Percentiles rank a stretch among this genome's conserved stretches.
Evolutionary conservation across 495 filamentous ascomycete genomes (phyloP).

Genomic region (Lophiostoma macrostomum): DNA sequence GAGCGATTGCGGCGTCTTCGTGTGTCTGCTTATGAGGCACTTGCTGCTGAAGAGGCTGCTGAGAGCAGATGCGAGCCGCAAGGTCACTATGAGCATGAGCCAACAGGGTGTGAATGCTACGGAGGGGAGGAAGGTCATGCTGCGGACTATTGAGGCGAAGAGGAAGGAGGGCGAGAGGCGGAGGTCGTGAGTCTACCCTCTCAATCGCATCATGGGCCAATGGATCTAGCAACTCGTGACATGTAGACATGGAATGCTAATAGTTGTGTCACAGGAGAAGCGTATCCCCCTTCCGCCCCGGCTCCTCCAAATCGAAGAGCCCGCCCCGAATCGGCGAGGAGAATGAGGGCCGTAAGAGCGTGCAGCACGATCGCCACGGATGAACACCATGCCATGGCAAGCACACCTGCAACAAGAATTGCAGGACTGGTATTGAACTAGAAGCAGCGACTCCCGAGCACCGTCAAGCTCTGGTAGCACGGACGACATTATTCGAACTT

Average conservation of each 20-base stretch:
- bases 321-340: constrained; percentile 43
- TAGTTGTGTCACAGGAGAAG: constrained; percentile 25
- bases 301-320: constrained; percentile 25
- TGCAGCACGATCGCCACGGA: too few species aligned
- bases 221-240: neutral
- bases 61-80: constrained; percentile 67
- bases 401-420: too few species aligned
- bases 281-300: constrained; percentile 32
- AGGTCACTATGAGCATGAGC: constrained; percentile 90
- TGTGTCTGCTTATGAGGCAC: constrained; percentile 89
- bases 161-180: constrained; percentile 78
- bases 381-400: too few species aligned
- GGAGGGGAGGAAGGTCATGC: constrained; percentile 79
- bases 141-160: constrained; percentile 76
- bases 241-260: neutral
- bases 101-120: constrained; percentile 73
- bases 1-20: constrained; percentile 92
- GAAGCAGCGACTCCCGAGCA: too few species aligned
- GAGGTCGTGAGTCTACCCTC: constrained; percentile 60
- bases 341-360: constrained; percentile 25
- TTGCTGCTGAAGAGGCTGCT: constrained; percentile 81
- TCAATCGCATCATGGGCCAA: neutral
- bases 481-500: too few species aligned
- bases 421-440: too few species aligned
- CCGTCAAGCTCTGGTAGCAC: too few species aligned